Evolutionary conservation across 345 rosid genomes (phyloP).

Genomic region (Hirschfeldia incana): DNA sequence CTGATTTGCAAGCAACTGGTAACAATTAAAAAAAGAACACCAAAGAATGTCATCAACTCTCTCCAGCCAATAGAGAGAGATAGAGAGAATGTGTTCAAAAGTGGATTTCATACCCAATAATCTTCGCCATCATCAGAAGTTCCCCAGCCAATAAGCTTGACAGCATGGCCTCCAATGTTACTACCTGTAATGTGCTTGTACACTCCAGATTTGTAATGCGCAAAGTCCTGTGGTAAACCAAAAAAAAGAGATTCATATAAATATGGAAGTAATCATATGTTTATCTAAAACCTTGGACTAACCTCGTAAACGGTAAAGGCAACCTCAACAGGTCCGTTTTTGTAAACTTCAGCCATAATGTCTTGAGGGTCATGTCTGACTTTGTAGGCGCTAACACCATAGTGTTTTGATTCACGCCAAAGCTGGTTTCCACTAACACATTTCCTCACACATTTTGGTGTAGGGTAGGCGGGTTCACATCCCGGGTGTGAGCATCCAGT

Average conservation of each 20-base stretch:
- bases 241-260: conserved; percentile 7
- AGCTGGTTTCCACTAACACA: conserved; percentile 70
- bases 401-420: conserved; percentile 83
- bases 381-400: conserved; percentile 69
- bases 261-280: background rate
- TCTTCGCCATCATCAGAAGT: conserved; percentile 87
- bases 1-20: conserved; percentile 90
- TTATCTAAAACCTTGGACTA: background rate
- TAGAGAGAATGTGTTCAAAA: background rate
- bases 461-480: conserved; percentile 86
- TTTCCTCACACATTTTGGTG: conserved; percentile 81
- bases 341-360: conserved; percentile 86
- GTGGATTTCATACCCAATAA: conserved; percentile 67
- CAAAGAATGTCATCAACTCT: conserved; percentile 6
- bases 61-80: background rate
- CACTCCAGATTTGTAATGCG: conserved; percentile 90
- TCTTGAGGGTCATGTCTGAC: conserved; percentile 57
- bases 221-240: conserved; percentile 71
- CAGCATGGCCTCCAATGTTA: conserved; percentile 88
- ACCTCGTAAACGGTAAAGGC: conserved; percentile 92
- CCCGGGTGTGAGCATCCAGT: conserved; percentile 96
- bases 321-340: conserved; percentile 92
- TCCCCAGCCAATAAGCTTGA: conserved; percentile 98
- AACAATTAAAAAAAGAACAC: conserved; percentile 18
- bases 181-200: conserved; percentile 78